Evolutionary conservation across 2,329 filamentous ascomycete genomes (phyloP).

Genomic region (Phoma sp.): DNA sequence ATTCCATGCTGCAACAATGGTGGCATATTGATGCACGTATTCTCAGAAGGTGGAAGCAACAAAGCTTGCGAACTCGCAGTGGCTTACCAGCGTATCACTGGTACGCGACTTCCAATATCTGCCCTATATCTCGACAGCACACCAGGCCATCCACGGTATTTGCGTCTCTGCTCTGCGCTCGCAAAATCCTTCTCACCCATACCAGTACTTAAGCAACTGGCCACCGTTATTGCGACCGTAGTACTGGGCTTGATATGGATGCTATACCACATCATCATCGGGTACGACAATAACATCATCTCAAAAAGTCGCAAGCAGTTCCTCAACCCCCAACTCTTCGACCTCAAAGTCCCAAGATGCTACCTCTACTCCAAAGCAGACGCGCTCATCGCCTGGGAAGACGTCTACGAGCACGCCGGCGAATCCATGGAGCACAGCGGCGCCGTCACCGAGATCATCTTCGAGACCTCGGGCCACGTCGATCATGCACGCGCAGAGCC

Average conservation of each 20-base stretch:
- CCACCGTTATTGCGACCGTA: slow-evolving; percentile 19
- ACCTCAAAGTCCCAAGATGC: slow-evolving; percentile 49
- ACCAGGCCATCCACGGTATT: slow-evolving; percentile 33
- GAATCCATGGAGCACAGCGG: slow-evolving; percentile 56
- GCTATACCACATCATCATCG: slow-evolving; percentile 24
- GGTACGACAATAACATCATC: slow-evolving; percentile 31
- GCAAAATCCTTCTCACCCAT: slow-evolving; percentile 29
- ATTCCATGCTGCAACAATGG: slow-evolving; percentile 5
- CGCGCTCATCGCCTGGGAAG: slow-evolving; percentile 60
- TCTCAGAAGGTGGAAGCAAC: slow-evolving; percentile 40
- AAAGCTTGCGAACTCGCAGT: slow-evolving; percentile 36
- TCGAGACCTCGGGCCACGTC: slow-evolving; percentile 64
- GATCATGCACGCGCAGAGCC: slow-evolving; percentile 64
- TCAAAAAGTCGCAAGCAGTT: slow-evolving; percentile 17
- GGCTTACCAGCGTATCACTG: slow-evolving; percentile 24
- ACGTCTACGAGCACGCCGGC: slow-evolving; percentile 60
- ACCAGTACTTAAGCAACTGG: slow-evolving; percentile 24
- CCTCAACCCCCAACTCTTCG: slow-evolving; percentile 23
- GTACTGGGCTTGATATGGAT: slow-evolving; percentile 27
- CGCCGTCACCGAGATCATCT: slow-evolving; percentile 56
- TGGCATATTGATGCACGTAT: slow-evolving; percentile 33
- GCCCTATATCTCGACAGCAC: slow-evolving; percentile 38
- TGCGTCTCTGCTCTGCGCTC: slow-evolving; percentile 31
- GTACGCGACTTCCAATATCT: slow-evolving; percentile 23
- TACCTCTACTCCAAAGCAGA: slow-evolving; percentile 66